Evolutionary conservation across 73 alveolate genomes (phyloP), one percentile per base, ranked within the genome.

Genomic region (Paramecium pentaurelia): DNA sequence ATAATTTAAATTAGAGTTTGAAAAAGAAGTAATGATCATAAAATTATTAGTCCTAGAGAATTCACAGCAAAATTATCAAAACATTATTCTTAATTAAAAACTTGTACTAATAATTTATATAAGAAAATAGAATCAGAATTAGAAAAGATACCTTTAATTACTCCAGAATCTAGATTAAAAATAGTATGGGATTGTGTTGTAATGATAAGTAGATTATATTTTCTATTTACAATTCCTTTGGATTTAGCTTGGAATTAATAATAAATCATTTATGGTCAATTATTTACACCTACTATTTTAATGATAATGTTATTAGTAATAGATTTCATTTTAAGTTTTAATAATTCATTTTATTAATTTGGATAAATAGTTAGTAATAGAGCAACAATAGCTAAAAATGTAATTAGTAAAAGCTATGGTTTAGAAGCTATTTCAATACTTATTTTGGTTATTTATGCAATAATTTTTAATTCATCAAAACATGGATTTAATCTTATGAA

Each of bases 91-190:
- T 8, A 80, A 9, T 20, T 44, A 25, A 80, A 47, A 47, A 11
- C 10, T 10, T 47, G 32, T 36, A 32, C 34, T 44, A 18, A 80
- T 22, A 49, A 80, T 49, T 22, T 80, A 27, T 20, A 25, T 14
- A 47, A 80, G 16, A 80, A 49, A 18, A 18, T 80, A 14, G 91
- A 47, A 20, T 22, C 6, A 22, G 32, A 25, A 25, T 32, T 80
- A 80, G 73, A 42, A 11, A 80, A 80, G 27, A 80, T 80, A 25
- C 91, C 91, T 14, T 25, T 80, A 9, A 80, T 80, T 4, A 42
- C 36, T 0, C 91, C 91, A 14, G 91, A 80, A 80, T 42, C 91
- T 8, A 6, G 91, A 80, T 80, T 11, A 22, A 80, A 80, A n/a
- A 47, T 80, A n/a, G 30, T 80, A 1, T 80, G 91, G 91, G 91